Evolutionary conservation across 2,329 filamentous ascomycete species (phyloP).

Genomic region (Aspergillus oerlinghausenensis): DNA sequence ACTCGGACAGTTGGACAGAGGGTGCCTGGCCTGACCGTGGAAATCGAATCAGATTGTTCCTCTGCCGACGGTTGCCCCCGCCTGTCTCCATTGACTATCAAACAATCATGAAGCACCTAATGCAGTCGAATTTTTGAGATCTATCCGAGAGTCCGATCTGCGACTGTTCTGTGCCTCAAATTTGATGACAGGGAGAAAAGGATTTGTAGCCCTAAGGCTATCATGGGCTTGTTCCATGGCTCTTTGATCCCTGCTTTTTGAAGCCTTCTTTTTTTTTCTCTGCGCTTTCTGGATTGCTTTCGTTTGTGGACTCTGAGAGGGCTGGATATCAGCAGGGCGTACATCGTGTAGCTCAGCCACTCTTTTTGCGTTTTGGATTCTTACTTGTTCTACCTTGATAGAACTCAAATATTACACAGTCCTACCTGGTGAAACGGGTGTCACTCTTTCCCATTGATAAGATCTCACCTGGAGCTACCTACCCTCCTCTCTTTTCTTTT

Average conservation of each 20-base stretch:
- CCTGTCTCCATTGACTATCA: not conserved
- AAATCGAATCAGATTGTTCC: not conserved
- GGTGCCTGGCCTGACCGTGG: not conserved
- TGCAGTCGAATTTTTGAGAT: not conserved
- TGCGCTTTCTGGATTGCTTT: not conserved
- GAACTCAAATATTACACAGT: not conserved
- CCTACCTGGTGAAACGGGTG: not conserved
- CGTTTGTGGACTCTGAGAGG: not conserved
- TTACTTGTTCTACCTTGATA: not conserved
- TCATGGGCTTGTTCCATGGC: not conserved
- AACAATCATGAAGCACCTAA: not conserved
- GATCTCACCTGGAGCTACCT: not conserved
- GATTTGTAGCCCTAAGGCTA: not conserved
- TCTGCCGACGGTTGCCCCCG: not conserved
- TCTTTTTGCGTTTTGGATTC: not conserved
- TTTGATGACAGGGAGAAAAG: not conserved
- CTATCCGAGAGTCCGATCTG: not conserved
- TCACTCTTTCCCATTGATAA: not conserved
- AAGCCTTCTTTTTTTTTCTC: not conserved
- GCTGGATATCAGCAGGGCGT: not conserved
- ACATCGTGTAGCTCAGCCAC: conserved; percentile 1
- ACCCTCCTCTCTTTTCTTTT: not conserved
- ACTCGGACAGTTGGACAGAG: not conserved
- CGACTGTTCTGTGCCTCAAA: not conserved
- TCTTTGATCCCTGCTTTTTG: not conserved